Evolutionary conservation across 768 basidiomycete species (phyloP), one percentile per base, ranked within the genome.

Genomic region (Pisolithus albus): DNA sequence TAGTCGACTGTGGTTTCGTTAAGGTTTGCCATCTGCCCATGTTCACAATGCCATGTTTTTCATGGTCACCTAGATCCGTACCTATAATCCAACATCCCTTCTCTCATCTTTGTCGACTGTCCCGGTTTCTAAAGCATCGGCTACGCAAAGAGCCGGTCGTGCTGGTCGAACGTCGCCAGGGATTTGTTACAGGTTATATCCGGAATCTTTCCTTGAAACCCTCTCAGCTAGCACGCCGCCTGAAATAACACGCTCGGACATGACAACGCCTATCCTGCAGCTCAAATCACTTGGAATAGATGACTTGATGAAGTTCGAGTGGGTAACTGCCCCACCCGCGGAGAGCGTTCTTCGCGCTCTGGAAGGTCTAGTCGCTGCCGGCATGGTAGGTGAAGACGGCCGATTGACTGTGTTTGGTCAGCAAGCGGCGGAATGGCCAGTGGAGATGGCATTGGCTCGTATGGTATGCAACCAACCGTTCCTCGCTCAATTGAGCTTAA

Each of bases 251-350:
- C 82, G 95, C 30, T 86, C 84, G 4, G 95, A 99, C 61, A 80
- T 99, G 71, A 87, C 88, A 0, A 87, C 90, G 2, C 88, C 92
- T 5, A 86, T 99, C 47, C 72, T 99, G 16, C 94, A 97, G 64
- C 78, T 98, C 46, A 98, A 98, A 68, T 88, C 89, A 0, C 76
- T 99, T 28, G 96, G 96, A 8, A 88, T 99, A 42, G 88, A 98
- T 58, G 92, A 99, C 67, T 67, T 98, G 13, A 86, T 96, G 80
- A 89, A 88, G 63, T 95, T 98, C 63, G 93, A 98, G 63, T 99
- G 93, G 88, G 81, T 98, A 30, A 85, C 86, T 28, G 74, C 84
- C 0, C 96, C 96, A 32, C 90, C 92, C 3, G 83, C 86, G 10
- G 88, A 91, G 64, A 86, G 84, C 59, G 79, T 97, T 32, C 70